Conservation (phyloP, 1,284 basidiomycete genomes). For the Leccinum huronense region DNA sequence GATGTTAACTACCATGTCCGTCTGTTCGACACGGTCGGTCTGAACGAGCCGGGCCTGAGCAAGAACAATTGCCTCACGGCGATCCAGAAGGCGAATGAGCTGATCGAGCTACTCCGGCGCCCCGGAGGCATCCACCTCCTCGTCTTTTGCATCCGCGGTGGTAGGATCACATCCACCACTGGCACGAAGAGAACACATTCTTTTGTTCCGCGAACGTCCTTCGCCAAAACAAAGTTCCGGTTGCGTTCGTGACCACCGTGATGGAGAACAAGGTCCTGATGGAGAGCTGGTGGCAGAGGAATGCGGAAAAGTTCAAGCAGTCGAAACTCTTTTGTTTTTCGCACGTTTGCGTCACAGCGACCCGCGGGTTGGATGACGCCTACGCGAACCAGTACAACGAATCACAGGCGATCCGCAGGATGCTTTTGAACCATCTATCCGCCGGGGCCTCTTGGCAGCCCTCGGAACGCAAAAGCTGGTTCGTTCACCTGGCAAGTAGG, state of each 20-base stretch:
- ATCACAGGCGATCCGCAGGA: constrained; percentile 20
- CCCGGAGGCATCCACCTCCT: constrained; percentile 28
- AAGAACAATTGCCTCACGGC: constrained; percentile 19
- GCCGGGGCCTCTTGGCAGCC: constrained; percentile 17
- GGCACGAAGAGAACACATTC: constrained; percentile 21
- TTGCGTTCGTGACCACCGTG: constrained; percentile 29
- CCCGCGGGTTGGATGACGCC: constrained; percentile 8
- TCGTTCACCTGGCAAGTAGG: constrained; percentile 24
- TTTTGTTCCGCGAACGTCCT: constrained; percentile 26
- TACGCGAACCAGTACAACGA: constrained; percentile 18
- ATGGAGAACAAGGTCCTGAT: constrained; percentile 28
- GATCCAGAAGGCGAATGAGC: constrained; percentile 21
- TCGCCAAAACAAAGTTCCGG: constrained; percentile 27
- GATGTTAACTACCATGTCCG: constrained; percentile 14
- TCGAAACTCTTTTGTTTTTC: constrained; percentile 17
- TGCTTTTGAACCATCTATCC: constrained; percentile 23
- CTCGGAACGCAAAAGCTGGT: constrained; percentile 22
- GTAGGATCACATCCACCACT: constrained; percentile 23
- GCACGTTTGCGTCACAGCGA: constrained; percentile 28
- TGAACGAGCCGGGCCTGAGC: constrained; percentile 23
- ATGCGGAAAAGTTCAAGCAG: constrained; percentile 11
- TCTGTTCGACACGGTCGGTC: constrained; percentile 25
- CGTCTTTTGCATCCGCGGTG: constrained; percentile 28
- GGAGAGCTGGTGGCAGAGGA: constrained; percentile 26
- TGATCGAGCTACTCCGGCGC: constrained; percentile 26